These are phyloP conservation scores for Starmera amethionina DNA, from an alignment of 805 yeast genomes.

Conservation along the genomic window DNA sequence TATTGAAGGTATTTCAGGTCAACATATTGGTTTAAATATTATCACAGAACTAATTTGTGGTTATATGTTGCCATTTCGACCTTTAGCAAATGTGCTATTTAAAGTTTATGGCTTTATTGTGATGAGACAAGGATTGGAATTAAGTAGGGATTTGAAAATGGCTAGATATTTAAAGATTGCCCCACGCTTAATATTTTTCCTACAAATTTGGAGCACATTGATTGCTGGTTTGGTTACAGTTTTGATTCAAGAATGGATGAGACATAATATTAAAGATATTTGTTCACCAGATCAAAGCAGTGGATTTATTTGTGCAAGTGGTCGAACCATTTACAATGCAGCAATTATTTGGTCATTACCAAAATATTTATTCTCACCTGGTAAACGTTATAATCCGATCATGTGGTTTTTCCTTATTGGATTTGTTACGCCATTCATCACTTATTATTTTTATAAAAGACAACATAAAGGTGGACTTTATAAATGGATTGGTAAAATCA, in stretches of 20 bases:
- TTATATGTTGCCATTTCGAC: constrained; percentile 43
- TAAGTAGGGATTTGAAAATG: constrained; percentile 42
- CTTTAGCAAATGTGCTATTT: constrained; percentile 46
- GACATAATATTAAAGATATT: constrained; percentile 25
- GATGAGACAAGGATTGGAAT: constrained; percentile 43
- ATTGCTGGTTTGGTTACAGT: constrained; percentile 28
- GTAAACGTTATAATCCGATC: constrained; percentile 43
- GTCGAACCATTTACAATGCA: constrained; percentile 36
- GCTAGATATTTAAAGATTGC: constrained; percentile 51
- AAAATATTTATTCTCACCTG: constrained; percentile 33
- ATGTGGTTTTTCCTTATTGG: constrained; percentile 51
- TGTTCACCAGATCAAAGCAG: constrained; percentile 30
- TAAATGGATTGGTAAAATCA: constrained; percentile 28
- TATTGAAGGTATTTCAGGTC: constrained; percentile 47
- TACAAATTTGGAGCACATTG: constrained; percentile 30
- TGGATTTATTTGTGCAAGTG: constrained; percentile 34
- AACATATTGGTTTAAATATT: constrained; percentile 46
- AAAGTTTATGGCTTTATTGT: constrained; percentile 45
- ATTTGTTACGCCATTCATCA: constrained; percentile 27
- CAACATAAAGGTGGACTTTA: constrained; percentile 12
- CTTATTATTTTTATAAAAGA: constrained; percentile 19
- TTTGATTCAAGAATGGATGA: constrained; percentile 32
- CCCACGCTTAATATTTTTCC: constrained; percentile 43
- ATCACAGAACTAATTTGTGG: constrained; percentile 53
- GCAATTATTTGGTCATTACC: constrained; percentile 47